A percentile compares a stretch with the other conserved stretches of the same genome.
Evolutionary conservation across 495 filamentous ascomycete genomes (phyloP).

Genomic region (Aspergillus baeticus): DNA sequence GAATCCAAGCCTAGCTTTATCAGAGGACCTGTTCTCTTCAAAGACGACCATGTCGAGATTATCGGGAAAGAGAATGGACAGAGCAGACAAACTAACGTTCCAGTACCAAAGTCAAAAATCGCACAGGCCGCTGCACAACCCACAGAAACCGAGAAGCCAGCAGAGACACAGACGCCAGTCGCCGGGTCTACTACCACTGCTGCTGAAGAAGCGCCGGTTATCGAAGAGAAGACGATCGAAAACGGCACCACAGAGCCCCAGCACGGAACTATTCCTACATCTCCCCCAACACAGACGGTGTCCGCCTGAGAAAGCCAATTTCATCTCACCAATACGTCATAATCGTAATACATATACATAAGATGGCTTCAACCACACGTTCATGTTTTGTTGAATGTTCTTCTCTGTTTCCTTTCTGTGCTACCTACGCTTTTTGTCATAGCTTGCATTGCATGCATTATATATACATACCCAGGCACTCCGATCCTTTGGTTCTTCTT

Average conservation of each 20-base stretch:
- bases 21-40: constrained; percentile 43
- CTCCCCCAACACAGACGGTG: neutral
- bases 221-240: neutral
- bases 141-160: neutral
- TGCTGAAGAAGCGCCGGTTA: no score
- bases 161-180: no score
- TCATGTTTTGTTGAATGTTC: neutral
- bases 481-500: no score
- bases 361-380: neutral
- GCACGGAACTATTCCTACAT: neutral
- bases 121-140: neutral
- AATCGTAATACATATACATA: neutral
- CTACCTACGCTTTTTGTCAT: neutral
- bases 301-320: neutral
- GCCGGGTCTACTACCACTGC: no score
- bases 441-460: no score
- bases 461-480: no score
- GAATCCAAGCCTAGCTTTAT: constrained; percentile 30
- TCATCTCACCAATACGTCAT: neutral
- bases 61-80: constrained; percentile 43
- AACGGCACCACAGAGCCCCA: neutral
- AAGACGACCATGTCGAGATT: constrained; percentile 37
- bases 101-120: constrained; percentile 19
- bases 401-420: neutral
- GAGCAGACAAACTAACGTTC: constrained; percentile 31